Conservation (phyloP, 2,329 filamentous ascomycete species). For the Scorias spongiosa region DNA sequence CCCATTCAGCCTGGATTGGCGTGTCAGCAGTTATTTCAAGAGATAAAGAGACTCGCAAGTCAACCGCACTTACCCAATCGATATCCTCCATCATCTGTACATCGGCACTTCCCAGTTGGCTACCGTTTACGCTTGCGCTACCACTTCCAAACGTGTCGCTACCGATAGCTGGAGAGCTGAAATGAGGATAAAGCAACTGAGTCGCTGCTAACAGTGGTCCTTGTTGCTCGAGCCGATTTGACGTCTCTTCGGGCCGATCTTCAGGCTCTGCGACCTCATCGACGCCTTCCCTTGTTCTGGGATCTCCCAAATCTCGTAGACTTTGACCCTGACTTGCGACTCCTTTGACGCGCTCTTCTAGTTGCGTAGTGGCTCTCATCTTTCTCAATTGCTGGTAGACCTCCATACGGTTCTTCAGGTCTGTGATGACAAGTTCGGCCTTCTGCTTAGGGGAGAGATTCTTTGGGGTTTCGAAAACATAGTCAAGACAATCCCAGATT, state of each 20-base stretch:
- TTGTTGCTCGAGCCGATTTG: not conserved
- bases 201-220: not conserved
- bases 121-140: no score
- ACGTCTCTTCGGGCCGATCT: not conserved
- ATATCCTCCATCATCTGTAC: conserved; percentile 36
- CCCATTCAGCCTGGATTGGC: conserved; percentile 28
- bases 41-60: not conserved
- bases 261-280: not conserved
- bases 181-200: no score
- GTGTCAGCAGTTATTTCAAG: not conserved
- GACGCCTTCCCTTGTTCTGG: not conserved
- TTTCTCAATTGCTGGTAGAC: conserved; percentile 45
- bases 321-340: conserved; percentile 1
- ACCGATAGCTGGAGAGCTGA: no score
- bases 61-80: conserved; percentile 45
- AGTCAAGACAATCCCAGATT: conserved; percentile 59
- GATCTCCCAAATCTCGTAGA: conserved; percentile 1
- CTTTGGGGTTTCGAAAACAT: conserved; percentile 49
- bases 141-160: no score
- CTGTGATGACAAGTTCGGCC: conserved; percentile 43
- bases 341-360: conserved; percentile 14
- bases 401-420: conserved; percentile 46
- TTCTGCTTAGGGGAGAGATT: conserved; percentile 41
- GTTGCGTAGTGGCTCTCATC: conserved; percentile 19
- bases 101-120: conserved; percentile 4